phyloP scores from a whole-genome alignment of 1,284 basidiomycete genomes.

The Termitomyces sp. region DNA sequence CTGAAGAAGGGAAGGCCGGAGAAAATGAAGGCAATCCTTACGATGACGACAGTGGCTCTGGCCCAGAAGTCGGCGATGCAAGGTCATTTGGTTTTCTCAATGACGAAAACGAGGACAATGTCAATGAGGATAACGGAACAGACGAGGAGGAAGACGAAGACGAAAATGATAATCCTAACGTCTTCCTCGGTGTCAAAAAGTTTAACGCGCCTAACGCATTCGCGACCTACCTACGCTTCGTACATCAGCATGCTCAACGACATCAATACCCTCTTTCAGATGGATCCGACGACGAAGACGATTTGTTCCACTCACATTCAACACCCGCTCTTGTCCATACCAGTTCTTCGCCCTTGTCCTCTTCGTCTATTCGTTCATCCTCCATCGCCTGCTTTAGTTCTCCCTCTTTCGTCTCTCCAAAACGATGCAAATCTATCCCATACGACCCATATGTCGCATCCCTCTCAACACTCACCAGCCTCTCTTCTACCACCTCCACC shows the following conservation, averaged over 20 bases:
- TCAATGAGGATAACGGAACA: slow-evolving; percentile 14
- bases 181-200: slow-evolving; percentile 16
- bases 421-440: background rate
- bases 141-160: slow-evolving; percentile 17
- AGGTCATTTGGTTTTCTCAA: slow-evolving; percentile 10
- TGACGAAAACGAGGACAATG: slow-evolving; percentile 4
- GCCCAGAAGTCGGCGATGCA: slow-evolving; percentile 17
- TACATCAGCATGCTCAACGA: slow-evolving; percentile 14
- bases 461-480: slow-evolving; percentile 12
- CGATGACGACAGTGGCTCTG: slow-evolving; percentile 22
- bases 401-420: slow-evolving; percentile 6
- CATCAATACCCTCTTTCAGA: slow-evolving; percentile 12
- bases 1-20: slow-evolving; percentile 1
- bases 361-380: slow-evolving; percentile 10
- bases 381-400: slow-evolving; percentile 7
- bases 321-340: slow-evolving; percentile 17
- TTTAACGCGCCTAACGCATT: slow-evolving; percentile 27
- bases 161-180: slow-evolving; percentile 16
- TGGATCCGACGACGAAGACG: slow-evolving; percentile 17
- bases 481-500: slow-evolving; percentile 22
- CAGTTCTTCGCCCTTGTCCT: slow-evolving; percentile 13
- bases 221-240: slow-evolving; percentile 25
- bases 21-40: slow-evolving; percentile 8
- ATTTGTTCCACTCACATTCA: slow-evolving; percentile 7
- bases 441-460: slow-evolving; percentile 10